phyloP scores from a whole-genome alignment of 164 flowering plant species.

The Stephania yunnanensis region DNA sequence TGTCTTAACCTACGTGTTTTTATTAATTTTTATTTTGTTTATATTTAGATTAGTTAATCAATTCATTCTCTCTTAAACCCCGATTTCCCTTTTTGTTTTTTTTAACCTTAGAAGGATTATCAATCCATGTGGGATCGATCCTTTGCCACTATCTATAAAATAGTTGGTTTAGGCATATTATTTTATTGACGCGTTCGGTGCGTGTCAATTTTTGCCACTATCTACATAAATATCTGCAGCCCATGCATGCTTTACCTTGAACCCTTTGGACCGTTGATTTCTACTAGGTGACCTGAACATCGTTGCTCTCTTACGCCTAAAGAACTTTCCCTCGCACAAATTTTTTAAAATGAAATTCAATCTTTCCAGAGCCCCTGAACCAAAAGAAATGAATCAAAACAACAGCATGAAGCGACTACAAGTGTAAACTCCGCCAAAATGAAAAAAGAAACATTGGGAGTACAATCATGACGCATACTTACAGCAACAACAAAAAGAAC shows the following conservation, averaged over 20 bases:
- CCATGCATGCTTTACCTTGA: conserved; percentile 87
- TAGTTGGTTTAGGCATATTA: no score
- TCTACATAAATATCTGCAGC: conserved; percentile 37
- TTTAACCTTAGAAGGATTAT: no score
- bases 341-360: not conserved
- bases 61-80: no score
- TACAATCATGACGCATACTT: not conserved
- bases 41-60: no score
- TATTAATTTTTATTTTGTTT: no score
- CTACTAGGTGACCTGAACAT: conserved; percentile 78
- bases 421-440: not conserved
- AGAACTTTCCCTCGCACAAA: not conserved
- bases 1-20: no score
- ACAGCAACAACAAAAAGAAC: no score
- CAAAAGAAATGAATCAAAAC: conserved; percentile 4
- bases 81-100: no score
- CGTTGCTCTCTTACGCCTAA: not conserved
- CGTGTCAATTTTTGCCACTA: no score
- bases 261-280: conserved; percentile 63
- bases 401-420: not conserved
- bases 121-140: no score
- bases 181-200: no score
- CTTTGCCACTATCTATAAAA: no score
- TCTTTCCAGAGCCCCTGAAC: not conserved
- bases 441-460: not conserved